Evolutionary conservation across 2,329 filamentous ascomycete species (phyloP), one percentile per base, ranked within the genome.

Genomic region (Lachnellula willkommii): DNA sequence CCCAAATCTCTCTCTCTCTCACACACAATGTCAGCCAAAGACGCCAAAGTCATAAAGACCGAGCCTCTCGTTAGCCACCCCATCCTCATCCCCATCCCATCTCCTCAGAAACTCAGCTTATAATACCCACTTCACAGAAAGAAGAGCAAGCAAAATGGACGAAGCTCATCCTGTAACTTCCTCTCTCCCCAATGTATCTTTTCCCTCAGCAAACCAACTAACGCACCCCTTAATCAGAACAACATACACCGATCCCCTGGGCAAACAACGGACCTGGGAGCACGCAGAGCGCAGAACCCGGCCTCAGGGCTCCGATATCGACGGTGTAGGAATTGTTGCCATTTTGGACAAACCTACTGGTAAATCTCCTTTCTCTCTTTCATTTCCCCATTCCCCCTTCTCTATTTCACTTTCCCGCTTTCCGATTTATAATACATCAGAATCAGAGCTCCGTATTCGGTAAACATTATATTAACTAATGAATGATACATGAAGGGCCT

Each of bases 281-380:
- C 87, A 84, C 1, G 84, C 84, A 15, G 84, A 89, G 70, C 81
- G 88, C n/a, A 78, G 78, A 32, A 90, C 87, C 0, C 80, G 87
- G 3, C 85, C 86, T 12, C 73, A 75, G 54, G 75, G 71, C 60
- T 77, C 77, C 55, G 80, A 82, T 36, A 84, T 90, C 52, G 88
- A 91, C 65, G 87, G 84, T 52, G 86, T 90, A 14, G 86, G 86
- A 57, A 88, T 91, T 55, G 77, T 89, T 15, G 87, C 86, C 43
- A 81, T 90, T 60, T 74, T 91, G 14, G 74, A 82, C 60, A 79
- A 78, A 61, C 69, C 77, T 8, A 71, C 72, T 1, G 79, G 79
- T 72, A 67, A 70, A 15, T 43, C n/a, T 28, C 43, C 35, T 20
- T n/a, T 24, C 24, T 52, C 17, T 22, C 42, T 26, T 7, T 26